phyloP scores from a whole-genome alignment of 352 stramenopile species.

The Peronospora farinosa region DNA sequence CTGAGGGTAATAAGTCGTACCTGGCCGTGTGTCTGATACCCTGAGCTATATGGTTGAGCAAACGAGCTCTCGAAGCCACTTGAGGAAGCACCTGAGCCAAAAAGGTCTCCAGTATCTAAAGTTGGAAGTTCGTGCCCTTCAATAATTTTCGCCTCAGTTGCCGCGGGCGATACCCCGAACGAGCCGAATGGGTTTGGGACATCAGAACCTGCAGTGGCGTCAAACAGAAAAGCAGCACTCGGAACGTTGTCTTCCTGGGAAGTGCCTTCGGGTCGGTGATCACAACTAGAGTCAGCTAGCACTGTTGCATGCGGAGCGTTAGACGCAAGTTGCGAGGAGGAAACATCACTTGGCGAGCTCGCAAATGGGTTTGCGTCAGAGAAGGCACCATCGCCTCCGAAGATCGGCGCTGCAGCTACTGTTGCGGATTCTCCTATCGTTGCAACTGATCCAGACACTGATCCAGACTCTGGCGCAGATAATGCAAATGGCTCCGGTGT shows the following conservation, averaged over 20 bases:
- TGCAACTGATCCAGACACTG: background rate
- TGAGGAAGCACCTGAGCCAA: constrained; percentile 34
- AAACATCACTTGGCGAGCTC: constrained; percentile 28
- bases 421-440: constrained; percentile 18
- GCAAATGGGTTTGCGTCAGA: constrained; percentile 44
- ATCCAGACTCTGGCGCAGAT: constrained; percentile 24
- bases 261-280: constrained; percentile 4
- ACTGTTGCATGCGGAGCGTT: constrained; percentile 7
- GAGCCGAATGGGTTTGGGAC: constrained; percentile 52
- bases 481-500: constrained; percentile 23
- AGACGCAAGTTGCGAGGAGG: constrained; percentile 15
- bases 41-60: constrained; percentile 24
- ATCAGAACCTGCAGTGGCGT: constrained; percentile 35
- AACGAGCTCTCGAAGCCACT: constrained; percentile 31
- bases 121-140: constrained; percentile 48
- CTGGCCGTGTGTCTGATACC: constrained; percentile 38
- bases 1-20: constrained; percentile 15
- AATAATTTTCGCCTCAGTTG: constrained; percentile 9
- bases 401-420: constrained; percentile 13
- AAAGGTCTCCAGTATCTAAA: constrained; percentile 51
- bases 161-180: constrained; percentile 21
- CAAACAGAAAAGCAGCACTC: constrained; percentile 60
- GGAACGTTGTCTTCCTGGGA: constrained; percentile 24
- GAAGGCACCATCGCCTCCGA: constrained; percentile 19
- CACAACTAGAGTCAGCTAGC: constrained; percentile 10